A percentile compares a stretch with the other conserved stretches of the same genome.
Conservation (phyloP, 768 basidiomycete genomes). For the Imleria badia region DNA sequence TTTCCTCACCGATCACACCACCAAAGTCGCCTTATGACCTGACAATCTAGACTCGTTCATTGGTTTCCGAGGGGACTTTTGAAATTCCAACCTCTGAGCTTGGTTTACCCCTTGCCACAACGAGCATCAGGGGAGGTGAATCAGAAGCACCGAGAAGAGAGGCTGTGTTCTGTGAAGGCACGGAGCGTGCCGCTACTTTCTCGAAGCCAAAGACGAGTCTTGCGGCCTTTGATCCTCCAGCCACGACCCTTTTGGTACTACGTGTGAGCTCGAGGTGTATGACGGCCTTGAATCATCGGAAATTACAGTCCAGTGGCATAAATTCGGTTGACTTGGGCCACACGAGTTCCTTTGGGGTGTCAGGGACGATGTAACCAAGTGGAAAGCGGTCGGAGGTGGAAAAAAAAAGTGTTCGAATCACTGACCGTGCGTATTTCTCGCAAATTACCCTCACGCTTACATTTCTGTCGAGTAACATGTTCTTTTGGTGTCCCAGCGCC, state of each 20-base stretch:
- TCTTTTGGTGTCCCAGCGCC: background rate
- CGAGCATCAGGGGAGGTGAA: slow-evolving; percentile 32
- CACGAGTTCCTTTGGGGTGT: slow-evolving; percentile 18
- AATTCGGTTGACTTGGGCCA: slow-evolving; percentile 21
- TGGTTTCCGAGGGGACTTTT: slow-evolving; percentile 23
- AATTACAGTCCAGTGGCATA: slow-evolving; percentile 21
- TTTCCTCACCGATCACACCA: slow-evolving; percentile 17
- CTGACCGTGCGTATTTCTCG: slow-evolving; percentile 12
- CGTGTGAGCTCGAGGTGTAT: slow-evolving; percentile 11
- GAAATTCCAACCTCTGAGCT: slow-evolving; percentile 23
- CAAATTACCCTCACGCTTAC: background rate
- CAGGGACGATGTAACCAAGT: slow-evolving; percentile 6
- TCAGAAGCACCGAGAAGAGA: slow-evolving; percentile 22
- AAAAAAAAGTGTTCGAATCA: slow-evolving; percentile 3
- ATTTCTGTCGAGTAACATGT: slow-evolving; percentile 1
- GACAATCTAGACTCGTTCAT: slow-evolving; percentile 19
- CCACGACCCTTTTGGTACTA: slow-evolving; percentile 22
- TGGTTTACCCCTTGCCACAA: slow-evolving; percentile 22
- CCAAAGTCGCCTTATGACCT: slow-evolving; percentile 2
- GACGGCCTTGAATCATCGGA: slow-evolving; percentile 17
- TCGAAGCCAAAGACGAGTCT: slow-evolving; percentile 13
- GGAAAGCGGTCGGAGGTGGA: slow-evolving; percentile 1
- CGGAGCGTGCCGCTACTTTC: slow-evolving; percentile 12
- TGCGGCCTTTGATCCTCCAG: slow-evolving; percentile 22
- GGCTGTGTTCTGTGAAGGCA: slow-evolving; percentile 17